Conservation (phyloP, 164 flowering plant species). For the Brasenia schreberi region DNA sequence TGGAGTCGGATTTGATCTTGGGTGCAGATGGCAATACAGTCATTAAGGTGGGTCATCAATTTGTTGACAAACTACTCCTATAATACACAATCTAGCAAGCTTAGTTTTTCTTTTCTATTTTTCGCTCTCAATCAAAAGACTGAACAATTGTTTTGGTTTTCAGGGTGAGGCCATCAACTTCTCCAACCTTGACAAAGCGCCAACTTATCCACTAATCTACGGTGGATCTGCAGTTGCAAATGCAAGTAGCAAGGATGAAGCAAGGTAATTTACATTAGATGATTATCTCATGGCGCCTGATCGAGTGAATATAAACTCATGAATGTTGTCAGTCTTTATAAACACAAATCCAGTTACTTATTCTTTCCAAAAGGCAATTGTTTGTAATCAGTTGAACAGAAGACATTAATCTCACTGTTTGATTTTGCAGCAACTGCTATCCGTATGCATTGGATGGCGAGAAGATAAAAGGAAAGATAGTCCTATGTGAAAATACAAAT, state of each 20-base stretch:
- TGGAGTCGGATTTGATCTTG: conserved; percentile 16
- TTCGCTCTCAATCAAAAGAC: not conserved
- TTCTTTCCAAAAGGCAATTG: no score
- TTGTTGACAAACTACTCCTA: not conserved
- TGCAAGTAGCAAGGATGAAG: conserved; percentile 9
- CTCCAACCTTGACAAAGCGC: conserved; percentile 16
- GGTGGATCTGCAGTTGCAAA: conserved; percentile 13
- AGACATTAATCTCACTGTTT: not conserved
- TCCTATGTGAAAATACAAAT: conserved; percentile 35
- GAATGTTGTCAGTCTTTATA: no score
- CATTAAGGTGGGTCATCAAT: not conserved
- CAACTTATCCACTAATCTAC: conserved; percentile 15
- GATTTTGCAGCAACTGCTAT: conserved; percentile 36
- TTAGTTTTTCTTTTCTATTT: not conserved
- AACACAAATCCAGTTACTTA: no score
- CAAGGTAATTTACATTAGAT: conserved; percentile 3
- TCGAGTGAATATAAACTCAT: no score
- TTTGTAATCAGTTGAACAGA: no score
- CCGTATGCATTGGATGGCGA: conserved; percentile 22
- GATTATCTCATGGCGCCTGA: no score
- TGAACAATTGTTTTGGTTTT: not conserved
- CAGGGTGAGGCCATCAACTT: conserved; percentile 37
- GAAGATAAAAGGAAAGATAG: conserved; percentile 52
- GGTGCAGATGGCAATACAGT: conserved; percentile 5
- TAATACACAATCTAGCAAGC: not conserved